phyloP scores from a whole-genome alignment of 164 flowering plant species.

The Kingdonia uniflora region DNA sequence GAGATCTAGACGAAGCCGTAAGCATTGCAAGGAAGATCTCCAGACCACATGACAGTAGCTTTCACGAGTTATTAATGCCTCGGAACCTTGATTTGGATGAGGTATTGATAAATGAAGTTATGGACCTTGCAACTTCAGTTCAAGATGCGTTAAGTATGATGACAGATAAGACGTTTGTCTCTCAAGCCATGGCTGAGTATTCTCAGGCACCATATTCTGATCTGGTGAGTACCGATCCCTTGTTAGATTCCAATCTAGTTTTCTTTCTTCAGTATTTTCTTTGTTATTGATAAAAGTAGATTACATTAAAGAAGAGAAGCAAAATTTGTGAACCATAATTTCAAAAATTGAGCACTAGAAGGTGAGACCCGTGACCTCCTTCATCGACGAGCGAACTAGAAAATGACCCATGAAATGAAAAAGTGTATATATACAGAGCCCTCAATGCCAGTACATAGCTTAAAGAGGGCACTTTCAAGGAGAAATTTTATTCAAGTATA shows the following conservation, averaged over 20 bases:
- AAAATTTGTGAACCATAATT: no score
- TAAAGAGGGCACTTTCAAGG: no score
- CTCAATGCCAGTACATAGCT: no score
- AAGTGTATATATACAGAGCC: no score
- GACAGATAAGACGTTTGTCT: slow-evolving; percentile 61
- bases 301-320: no score
- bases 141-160: slow-evolving; percentile 36
- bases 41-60: slow-evolving; percentile 33
- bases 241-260: not conserved
- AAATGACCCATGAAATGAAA: no score
- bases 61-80: slow-evolving; percentile 43
- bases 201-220: slow-evolving; percentile 80
- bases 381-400: no score
- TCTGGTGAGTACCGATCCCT: slow-evolving; percentile 37
- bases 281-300: not conserved
- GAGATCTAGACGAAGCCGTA: slow-evolving; percentile 59
- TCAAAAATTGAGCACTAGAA: no score
- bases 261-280: not conserved
- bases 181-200: slow-evolving; percentile 63
- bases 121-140: slow-evolving; percentile 54
- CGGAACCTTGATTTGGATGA: slow-evolving; percentile 18
- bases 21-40: slow-evolving; percentile 48
- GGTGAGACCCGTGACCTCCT: no score
- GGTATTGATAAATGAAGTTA: slow-evolving; percentile 36
- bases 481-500: no score